Percentiles rank a stretch among this genome's conserved stretches.
Conservation (phyloP, 139 green algal genomes). For the Tetradesmus obliquus region DNA sequence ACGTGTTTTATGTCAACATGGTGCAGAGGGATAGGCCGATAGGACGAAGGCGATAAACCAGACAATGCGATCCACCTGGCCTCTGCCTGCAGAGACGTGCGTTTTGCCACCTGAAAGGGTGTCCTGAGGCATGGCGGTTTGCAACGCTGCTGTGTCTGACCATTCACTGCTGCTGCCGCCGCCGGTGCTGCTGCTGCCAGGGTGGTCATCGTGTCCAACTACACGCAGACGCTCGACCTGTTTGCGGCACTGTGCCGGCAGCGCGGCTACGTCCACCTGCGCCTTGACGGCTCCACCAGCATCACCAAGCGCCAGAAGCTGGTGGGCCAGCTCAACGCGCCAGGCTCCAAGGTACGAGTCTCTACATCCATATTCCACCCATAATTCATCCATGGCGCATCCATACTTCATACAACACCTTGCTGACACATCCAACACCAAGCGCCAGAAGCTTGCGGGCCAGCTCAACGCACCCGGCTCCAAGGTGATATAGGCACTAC, state of each 20-base stretch:
- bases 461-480: conserved; percentile 65
- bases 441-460: conserved; percentile 96
- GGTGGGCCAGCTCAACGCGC: conserved; percentile 82
- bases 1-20: no score
- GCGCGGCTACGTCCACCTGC: conserved; percentile 86
- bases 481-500: neutral
- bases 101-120: no score
- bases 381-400: no score
- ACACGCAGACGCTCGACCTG: conserved; percentile 89
- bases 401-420: no score
- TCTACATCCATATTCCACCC: no score
- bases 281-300: conserved; percentile 92
- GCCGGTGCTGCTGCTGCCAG: conserved; percentile 31
- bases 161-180: neutral
- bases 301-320: conserved; percentile 97
- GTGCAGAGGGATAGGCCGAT: no score
- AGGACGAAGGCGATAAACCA: no score
- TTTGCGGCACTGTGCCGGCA: conserved; percentile 90
- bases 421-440: conserved; percentile 75
- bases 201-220: conserved; percentile 96
- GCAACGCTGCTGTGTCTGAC: neutral
- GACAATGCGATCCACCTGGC: no score
- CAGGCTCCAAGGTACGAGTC: conserved; percentile 8
- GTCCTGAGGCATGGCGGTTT: no score
- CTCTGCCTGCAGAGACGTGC: no score